Base-by-base conservation (phyloP, 768 basidiomycete genomes). In the Tremella yokohamensis region DNA sequence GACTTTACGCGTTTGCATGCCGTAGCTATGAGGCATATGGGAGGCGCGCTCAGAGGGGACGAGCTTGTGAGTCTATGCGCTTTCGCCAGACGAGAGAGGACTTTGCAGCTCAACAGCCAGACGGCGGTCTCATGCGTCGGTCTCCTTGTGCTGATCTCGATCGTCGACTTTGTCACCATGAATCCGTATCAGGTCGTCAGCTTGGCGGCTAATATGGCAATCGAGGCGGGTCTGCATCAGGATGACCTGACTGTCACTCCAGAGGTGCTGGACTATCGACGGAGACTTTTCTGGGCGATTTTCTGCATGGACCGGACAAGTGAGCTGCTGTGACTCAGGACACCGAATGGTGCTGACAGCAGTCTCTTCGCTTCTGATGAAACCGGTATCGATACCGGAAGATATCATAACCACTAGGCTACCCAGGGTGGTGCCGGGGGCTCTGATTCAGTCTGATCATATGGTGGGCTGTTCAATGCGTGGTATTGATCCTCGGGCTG, bases 261-360 rank as follows among this genome's bases (percentile, higher is more conserved):
- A 15, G n/a, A 45, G 42, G 29, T 34, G 29, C 11, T 34, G 29
- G 42, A 45, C 42, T n/a, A n/a, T 45, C 42, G 42, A 18, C n/a
- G 22, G 4, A 45, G 22, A 8, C 42, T 45, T 6, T 45, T 45
- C 22, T 45, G 42, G 42, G 22, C n/a, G 8, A n/a, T 45, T 8
- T 45, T 45, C 42, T 45, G 42, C 22, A 18, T 45, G 42, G 42
- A 45, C 15, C 42, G 42, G 8, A 45, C 42, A 6, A 45, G 42
- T 45, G 42, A 45, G 42, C 4, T 18, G 6, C 42, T n/a, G n/a
- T 8, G 6, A 6, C n/a, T 16, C 42, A 18, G 11, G 42, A 18
- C 22, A 22, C n/a, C 6, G 4, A 4, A 18, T 45, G 42, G 4
- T 16, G 42, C 15, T 45, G 42, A 45, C 42, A 45, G 42, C 42